These are phyloP conservation scores for Fermentozyma sake DNA, from an alignment of 1,139 yeast species.

Conservation along the genomic window DNA sequence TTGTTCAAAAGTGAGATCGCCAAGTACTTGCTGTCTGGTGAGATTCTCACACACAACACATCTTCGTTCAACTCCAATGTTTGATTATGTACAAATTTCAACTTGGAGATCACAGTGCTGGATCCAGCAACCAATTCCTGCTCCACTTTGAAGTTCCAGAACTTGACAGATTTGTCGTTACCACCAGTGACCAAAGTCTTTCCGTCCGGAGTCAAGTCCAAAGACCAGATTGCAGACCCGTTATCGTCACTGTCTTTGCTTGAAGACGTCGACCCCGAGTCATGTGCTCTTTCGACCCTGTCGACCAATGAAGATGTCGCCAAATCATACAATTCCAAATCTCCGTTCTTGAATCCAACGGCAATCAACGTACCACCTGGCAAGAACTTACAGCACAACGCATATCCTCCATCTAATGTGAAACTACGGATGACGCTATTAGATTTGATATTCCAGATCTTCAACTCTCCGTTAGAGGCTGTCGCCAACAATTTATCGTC, in stretches of 20 bases:
- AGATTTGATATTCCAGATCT: conserved; percentile 81
- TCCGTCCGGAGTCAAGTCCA: conserved; percentile 86
- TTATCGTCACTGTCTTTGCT: conserved; percentile 24
- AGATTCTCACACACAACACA: conserved; percentile 72
- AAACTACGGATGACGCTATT: conserved; percentile 78
- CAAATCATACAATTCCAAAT: conserved; percentile 78
- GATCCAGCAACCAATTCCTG: conserved; percentile 71
- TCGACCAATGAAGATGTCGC: conserved; percentile 74
- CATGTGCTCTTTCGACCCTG: conserved; percentile 64
- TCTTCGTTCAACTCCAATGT: conserved; percentile 86
- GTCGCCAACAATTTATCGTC: conserved; percentile 81
- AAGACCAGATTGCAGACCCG: conserved; percentile 84
- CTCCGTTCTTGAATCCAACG: conserved; percentile 89
- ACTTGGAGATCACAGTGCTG: conserved; percentile 42
- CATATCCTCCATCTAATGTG: conserved; percentile 71
- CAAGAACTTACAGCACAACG: conserved; percentile 72
- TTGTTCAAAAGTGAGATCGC: conserved; percentile 87
- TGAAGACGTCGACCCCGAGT: conserved; percentile 11
- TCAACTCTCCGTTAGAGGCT: conserved; percentile 85
- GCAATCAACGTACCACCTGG: conserved; percentile 90
- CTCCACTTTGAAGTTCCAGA: conserved; percentile 79
- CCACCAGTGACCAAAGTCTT: conserved; percentile 85
- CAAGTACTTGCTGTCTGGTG: conserved; percentile 72
- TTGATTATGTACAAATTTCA: conserved; percentile 68
- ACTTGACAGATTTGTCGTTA: conserved; percentile 83